Evolutionary conservation across 2,329 filamentous ascomycete species (phyloP).

Genomic region (Gaeumannomyces tritici): DNA sequence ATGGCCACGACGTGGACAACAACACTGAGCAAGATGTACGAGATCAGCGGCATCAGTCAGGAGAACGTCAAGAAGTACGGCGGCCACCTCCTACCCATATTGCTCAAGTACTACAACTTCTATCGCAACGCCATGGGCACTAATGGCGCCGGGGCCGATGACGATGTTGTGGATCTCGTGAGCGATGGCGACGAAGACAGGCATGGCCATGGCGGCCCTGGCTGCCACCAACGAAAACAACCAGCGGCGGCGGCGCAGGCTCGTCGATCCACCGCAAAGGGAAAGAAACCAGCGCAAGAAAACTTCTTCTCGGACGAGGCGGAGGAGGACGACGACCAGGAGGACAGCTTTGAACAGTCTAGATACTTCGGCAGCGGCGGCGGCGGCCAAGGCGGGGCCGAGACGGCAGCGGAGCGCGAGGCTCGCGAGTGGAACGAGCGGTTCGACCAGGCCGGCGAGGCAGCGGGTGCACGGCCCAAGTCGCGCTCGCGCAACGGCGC

Average conservation of each 20-base stretch:
- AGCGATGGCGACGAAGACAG: slow-evolving; percentile 30
- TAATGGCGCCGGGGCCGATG: slow-evolving; percentile 12
- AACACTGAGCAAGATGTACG: slow-evolving; percentile 49
- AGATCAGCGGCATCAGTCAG: slow-evolving; percentile 51
- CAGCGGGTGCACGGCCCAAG: not conserved
- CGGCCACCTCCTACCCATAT: slow-evolving; percentile 46
- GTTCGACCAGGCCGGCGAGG: slow-evolving; percentile 14
- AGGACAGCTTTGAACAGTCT: slow-evolving; percentile 28
- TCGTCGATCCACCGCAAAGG: not conserved
- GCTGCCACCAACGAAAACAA: not conserved
- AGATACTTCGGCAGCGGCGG: slow-evolving; percentile 32
- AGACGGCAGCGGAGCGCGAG: slow-evolving; percentile 8
- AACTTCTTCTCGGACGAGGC: slow-evolving; percentile 37
- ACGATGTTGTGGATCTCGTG: slow-evolving; percentile 46
- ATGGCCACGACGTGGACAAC: slow-evolving; percentile 65
- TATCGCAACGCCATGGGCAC: slow-evolving; percentile 42
- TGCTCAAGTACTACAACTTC: slow-evolving; percentile 35
- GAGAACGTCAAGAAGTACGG: slow-evolving; percentile 56
- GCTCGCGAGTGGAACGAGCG: slow-evolving; percentile 18
- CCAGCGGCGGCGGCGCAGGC: not conserved
- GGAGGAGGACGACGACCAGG: slow-evolving; percentile 16
- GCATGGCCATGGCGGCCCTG: slow-evolving; percentile 22
- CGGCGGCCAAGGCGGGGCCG: slow-evolving; percentile 3
- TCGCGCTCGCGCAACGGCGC: slow-evolving; percentile 13
- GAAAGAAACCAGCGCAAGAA: slow-evolving; percentile 29